Base-by-base conservation (phyloP, 371 early-diverging fungal species). In the Sporodiniella umbellata region DNA sequence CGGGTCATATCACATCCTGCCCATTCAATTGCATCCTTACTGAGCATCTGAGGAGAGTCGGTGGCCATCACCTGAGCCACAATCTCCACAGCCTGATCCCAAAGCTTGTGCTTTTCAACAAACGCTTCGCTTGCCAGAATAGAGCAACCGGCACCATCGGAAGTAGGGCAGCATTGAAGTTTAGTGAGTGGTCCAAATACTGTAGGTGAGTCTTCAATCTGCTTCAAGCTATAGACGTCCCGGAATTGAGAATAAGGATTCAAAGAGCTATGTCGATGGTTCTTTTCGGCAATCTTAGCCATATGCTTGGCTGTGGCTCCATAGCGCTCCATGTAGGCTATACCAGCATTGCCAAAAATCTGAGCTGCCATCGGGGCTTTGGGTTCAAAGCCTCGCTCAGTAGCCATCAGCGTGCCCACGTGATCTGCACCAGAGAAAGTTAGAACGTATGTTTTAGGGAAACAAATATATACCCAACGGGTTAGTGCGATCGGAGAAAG, bases 201-300 rank as follows among this genome's bases (percentile, higher is more conserved):
- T 23, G 65, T 75, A 48, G 79, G 77, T 1, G 89, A 86, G 48
- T 83, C 62, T 14, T 74, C 65, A 22, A 88, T 68, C 55, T 88
- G 83, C 42, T 87, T 88, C 42, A 88, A 57, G 1, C 84, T 78
- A 53, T 83, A 85, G 42, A 81, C 67, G 45, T 85, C 81, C 19
- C 77, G 78, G 79, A 88, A 90, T 63, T 90, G 90, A 24, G 88
- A 79, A 69, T 90, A 90, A 19, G 89, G 89, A 65, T 87, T 88
- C 48, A 78, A 62, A n/a, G 85, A 71, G 39, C 85, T 84, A 63
- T 90, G 90, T 21, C 78, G 73, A 62, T 88, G 89, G 59, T 83
- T 86, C 80, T 90, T 90, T 59, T 86, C 80, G 4, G 82, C 89
- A 64, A 90, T 88, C 65, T 78, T 77, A 47, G 85, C 83, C 68